phyloP scores from a whole-genome alignment of 2,329 filamentous ascomycete species.

The Colletotrichum spaethianum region DNA sequence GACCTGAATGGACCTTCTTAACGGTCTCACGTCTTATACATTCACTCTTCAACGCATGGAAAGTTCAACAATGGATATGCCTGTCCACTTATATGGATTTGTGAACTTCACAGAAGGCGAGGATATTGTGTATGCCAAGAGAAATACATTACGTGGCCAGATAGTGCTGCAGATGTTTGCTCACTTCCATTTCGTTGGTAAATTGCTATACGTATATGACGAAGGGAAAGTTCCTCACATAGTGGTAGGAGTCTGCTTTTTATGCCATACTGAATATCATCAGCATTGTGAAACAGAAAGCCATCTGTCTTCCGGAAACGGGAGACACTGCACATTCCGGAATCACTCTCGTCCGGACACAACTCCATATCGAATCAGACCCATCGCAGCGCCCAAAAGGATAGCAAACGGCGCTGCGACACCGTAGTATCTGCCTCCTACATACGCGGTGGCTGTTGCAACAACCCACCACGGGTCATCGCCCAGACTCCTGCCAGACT shows the following conservation, averaged over 20 bases:
- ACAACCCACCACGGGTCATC: constrained; percentile 72
- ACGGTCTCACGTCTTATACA: background rate
- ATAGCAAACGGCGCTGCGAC: constrained; percentile 52
- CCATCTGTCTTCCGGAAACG: background rate
- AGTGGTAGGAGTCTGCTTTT: too few species aligned
- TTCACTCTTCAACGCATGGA: background rate
- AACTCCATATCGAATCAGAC: constrained; percentile 51
- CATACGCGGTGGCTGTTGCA: constrained; percentile 58
- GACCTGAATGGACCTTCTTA: background rate
- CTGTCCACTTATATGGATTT: background rate
- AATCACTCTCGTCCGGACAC: constrained; percentile 34
- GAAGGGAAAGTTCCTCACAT: too few species aligned
- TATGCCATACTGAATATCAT: background rate
- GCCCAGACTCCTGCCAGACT: constrained; percentile 62
- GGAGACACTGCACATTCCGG: background rate
- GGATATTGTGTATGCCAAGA: background rate
- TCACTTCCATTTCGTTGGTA: too few species aligned
- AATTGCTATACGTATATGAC: too few species aligned
- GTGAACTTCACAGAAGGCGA: background rate
- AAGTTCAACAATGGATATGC: background rate
- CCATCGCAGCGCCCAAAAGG: constrained; percentile 51
- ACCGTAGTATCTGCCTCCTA: constrained; percentile 51
- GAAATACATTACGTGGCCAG: background rate
- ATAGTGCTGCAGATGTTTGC: too few species aligned
- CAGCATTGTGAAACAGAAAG: background rate